phyloP scores from a whole-genome alignment of 164 flowering plant species.

The Annona cherimola region DNA sequence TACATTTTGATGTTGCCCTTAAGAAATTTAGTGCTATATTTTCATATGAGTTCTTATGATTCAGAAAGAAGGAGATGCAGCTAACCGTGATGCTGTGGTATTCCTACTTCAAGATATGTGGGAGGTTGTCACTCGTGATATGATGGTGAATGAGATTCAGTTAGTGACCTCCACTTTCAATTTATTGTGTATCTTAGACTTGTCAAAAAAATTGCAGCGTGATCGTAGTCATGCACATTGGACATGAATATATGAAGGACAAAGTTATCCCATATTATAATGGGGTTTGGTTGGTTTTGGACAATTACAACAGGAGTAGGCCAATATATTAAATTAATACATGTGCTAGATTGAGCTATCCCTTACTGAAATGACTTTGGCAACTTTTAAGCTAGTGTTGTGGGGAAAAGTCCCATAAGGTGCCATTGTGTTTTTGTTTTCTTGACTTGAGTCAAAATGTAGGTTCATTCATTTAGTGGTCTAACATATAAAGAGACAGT shows the following conservation, averaged over 20 bases:
- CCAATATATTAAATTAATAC: too few species aligned
- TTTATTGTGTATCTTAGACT: background rate
- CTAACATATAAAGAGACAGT: background rate
- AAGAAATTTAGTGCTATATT: background rate
- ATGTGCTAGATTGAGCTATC: too few species aligned
- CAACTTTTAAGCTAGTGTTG: too few species aligned
- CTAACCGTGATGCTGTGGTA: slow-evolving; percentile 61
- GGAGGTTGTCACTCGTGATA: slow-evolving; percentile 94
- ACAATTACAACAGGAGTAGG: too few species aligned
- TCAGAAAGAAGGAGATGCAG: slow-evolving; percentile 77
- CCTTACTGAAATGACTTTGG: too few species aligned
- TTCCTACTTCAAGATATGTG: slow-evolving; percentile 89
- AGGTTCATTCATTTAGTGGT: background rate
- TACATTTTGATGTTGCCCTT: background rate
- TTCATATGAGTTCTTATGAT: slow-evolving; percentile 27
- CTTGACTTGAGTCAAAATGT: too few species aligned
- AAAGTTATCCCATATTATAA: too few species aligned
- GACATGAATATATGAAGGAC: background rate
- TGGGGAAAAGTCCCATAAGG: too few species aligned
- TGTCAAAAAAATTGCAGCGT: background rate
- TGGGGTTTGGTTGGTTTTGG: too few species aligned
- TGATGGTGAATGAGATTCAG: slow-evolving; percentile 97
- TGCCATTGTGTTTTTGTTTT: too few species aligned
- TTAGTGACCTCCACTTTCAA: slow-evolving; percentile 28
- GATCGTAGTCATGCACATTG: background rate